phyloP scores from a whole-genome alignment of 352 stramenopile genomes.

The Phytophthora vignae region DNA sequence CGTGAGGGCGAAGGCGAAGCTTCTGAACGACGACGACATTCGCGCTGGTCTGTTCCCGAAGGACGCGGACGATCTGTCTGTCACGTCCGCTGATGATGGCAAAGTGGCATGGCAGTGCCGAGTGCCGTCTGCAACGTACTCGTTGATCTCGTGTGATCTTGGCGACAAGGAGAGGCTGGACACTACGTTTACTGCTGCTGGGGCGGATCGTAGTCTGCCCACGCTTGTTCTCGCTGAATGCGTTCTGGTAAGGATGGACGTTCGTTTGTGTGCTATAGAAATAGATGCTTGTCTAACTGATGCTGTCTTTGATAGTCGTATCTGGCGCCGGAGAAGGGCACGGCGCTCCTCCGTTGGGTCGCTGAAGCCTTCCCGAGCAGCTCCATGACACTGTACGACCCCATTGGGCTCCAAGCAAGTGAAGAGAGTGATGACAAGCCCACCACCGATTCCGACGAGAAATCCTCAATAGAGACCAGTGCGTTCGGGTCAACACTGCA shows the following conservation, averaged over 20 bases:
- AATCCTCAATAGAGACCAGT: constrained; percentile 14
- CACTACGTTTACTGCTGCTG: constrained; percentile 28
- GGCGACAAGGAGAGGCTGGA: constrained; percentile 54
- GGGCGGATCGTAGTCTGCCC: constrained; percentile 46
- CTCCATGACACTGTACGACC: constrained; percentile 71
- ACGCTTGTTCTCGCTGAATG: constrained; percentile 77
- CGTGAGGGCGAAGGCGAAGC: constrained; percentile 51
- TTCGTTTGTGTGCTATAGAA: background rate
- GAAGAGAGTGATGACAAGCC: constrained; percentile 7
- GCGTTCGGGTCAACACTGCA: constrained; percentile 63
- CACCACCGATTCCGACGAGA: background rate
- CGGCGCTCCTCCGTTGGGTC: constrained; percentile 57
- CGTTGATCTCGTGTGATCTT: constrained; percentile 63
- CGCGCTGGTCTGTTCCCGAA: constrained; percentile 39
- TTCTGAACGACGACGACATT: constrained; percentile 43
- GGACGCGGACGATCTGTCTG: constrained; percentile 11
- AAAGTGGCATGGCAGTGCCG: constrained; percentile 38
- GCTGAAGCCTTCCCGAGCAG: constrained; percentile 43
- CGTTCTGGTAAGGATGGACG: constrained; percentile 55
- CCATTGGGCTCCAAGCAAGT: constrained; percentile 47
- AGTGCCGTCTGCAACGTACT: constrained; percentile 46
- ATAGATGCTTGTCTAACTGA: constrained; percentile 9
- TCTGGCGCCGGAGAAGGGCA: constrained; percentile 59
- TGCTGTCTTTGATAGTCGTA: constrained; percentile 55
- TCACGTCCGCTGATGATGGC: constrained; percentile 2